Percentiles rank a stretch among this genome's conserved stretches.
phyloP scores from a whole-genome alignment of 441 rosid species.

The Lepidium campestre region DNA sequence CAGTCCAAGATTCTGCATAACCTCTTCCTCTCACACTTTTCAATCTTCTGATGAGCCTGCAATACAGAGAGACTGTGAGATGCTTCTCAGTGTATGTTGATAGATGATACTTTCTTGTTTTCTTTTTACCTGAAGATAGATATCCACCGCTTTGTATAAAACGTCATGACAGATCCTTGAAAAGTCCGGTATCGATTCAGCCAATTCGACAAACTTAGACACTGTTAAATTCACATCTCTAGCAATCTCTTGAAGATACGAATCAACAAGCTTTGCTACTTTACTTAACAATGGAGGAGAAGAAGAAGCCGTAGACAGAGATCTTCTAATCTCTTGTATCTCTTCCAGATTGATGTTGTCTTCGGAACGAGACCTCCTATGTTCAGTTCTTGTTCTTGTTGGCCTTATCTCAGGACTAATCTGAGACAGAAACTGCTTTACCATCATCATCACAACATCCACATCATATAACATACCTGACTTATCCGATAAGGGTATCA shows the following conservation, averaged over 20 bases:
- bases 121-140: slow-evolving; percentile 53
- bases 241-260: slow-evolving; percentile 60
- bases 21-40: slow-evolving; percentile 59
- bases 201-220: slow-evolving; percentile 48
- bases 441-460: slow-evolving; percentile 46
- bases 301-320: slow-evolving; percentile 44
- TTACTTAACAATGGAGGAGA: slow-evolving; percentile 53
- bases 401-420: slow-evolving; percentile 42
- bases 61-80: background rate
- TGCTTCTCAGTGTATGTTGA: background rate
- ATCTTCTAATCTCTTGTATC: slow-evolving; percentile 75
- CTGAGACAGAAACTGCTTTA: slow-evolving; percentile 59
- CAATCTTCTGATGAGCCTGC: slow-evolving; percentile 56
- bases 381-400: slow-evolving; percentile 51
- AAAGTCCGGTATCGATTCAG: slow-evolving; percentile 44
- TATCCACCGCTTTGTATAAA: slow-evolving; percentile 61
- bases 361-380: slow-evolving; percentile 86
- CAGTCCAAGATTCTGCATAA: slow-evolving; percentile 58
- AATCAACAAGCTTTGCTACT: slow-evolving; percentile 63
- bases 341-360: slow-evolving; percentile 65
- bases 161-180: slow-evolving; percentile 59
- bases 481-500: slow-evolving; percentile 44
- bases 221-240: slow-evolving; percentile 48
- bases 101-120: background rate
- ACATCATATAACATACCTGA: slow-evolving; percentile 46